Evolutionary conservation across 495 filamentous ascomycete genomes (phyloP).

Genomic region (Aspergillus conjunctus): DNA sequence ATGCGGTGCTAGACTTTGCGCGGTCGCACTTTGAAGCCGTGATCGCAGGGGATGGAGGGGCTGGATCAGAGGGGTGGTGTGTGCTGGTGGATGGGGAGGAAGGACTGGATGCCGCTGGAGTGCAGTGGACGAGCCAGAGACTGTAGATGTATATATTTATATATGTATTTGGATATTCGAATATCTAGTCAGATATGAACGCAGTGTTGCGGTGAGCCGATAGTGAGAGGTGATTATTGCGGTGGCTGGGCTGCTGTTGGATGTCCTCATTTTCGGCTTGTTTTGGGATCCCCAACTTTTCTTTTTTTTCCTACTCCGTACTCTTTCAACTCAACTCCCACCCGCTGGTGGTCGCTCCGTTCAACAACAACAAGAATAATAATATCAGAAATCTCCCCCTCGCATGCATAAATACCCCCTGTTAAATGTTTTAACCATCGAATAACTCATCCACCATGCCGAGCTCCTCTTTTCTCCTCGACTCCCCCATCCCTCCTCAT

Average conservation of each 20-base stretch:
- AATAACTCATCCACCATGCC: constrained; percentile 45
- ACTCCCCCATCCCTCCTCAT: constrained; percentile 53
- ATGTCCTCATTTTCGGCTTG: constrained; percentile 10
- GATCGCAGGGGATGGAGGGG: constrained; percentile 68
- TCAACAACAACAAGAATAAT: background rate
- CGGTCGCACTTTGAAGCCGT: constrained; percentile 64
- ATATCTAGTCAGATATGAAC: background rate
- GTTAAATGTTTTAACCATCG: background rate
- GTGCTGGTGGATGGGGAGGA: constrained; percentile 87
- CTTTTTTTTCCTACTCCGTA: constrained; percentile 4
- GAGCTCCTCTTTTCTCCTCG: constrained; percentile 50
- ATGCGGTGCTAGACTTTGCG: constrained; percentile 69
- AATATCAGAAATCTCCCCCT: background rate
- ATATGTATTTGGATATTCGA: too few relatives aligned
- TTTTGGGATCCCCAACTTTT: constrained; percentile 14
- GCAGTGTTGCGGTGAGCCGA: constrained; percentile 4
- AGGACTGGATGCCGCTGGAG: constrained; percentile 62
- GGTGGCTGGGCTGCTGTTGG: constrained; percentile 14
- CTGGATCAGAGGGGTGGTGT: constrained; percentile 80
- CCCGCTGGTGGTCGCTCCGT: constrained; percentile 4
- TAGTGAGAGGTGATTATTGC: constrained; percentile 3
- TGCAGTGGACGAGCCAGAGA: constrained; percentile 48
- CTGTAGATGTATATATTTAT: constrained; percentile 37
- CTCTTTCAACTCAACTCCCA: too few relatives aligned
- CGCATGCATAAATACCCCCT: constrained; percentile 9